Evolutionary conservation across 495 filamentous ascomycete genomes (phyloP), one percentile per base, ranked within the genome.

Genomic region (Annulohypoxylon maeteangense): DNA sequence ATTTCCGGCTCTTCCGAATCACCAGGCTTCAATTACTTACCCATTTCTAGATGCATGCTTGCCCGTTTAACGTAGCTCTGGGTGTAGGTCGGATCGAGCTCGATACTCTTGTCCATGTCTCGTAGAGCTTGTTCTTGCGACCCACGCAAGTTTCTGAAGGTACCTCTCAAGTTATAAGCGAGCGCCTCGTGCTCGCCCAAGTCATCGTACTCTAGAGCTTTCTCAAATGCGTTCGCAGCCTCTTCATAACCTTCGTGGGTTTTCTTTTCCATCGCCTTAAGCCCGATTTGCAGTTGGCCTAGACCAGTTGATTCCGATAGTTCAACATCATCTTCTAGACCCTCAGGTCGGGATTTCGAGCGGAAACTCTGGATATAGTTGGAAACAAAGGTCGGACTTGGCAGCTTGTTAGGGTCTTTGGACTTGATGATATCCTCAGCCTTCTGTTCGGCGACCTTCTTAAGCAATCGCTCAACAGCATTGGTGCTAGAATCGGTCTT

Each of bases 301-400:
- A 91, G 90, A 42, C 96, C 95, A 47, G 88, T 91, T 4, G 91
- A 88, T 60, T 97, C 93, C 38, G 85, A 78, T 32, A 98, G 75
- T 47, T 95, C 91, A 11, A 83, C 89, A 1, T 87, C 83, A 61
- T 96, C 92, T 62, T 95, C 94, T 59, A 99, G 82, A 20, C 94
- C 96, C 64, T 85, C 86, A 10, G 95, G 95, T 10, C 92, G 88
- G 34, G 89, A 82, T 79, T 90, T 90, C 48, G 88, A 81, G 55
- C 95, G 90, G 90, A 98, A 99, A 81, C 95, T 98, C 80, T 98
- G 95, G 14, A 99, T 90, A 80, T 98, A 99, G 84, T 99, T 99
- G 70, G 92, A 93, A 51, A 98, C 94, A 67, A 98, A 98, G 3
- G 94, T 98, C 2, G 95, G 88, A 78, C 93, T 97, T 1, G 96